Percentiles rank a stretch among this genome's conserved stretches.
Conservation (phyloP, 352 stramenopile genomes). For the Hyaloperonospora arabidopsidis region DNA sequence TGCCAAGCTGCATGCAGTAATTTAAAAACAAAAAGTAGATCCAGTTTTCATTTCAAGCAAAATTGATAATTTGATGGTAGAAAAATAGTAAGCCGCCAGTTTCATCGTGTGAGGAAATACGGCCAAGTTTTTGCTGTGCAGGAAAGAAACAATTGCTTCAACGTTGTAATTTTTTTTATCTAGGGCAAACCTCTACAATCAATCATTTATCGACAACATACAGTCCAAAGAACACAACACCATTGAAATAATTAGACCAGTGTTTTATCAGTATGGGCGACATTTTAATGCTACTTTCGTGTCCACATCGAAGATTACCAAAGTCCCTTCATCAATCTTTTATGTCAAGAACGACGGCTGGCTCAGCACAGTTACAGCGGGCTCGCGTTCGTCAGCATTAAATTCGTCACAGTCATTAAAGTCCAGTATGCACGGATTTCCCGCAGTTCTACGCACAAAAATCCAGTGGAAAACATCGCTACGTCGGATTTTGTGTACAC, state of each 20-base stretch:
- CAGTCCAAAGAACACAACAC: constrained; percentile 77
- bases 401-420: too few species aligned
- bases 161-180: constrained; percentile 79
- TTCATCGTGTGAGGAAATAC: constrained; percentile 78
- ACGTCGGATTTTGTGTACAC: constrained; percentile 46
- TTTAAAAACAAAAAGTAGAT: constrained; percentile 69
- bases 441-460: constrained; percentile 63
- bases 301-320: constrained; percentile 21
- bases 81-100: constrained; percentile 75
- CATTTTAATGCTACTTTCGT: constrained; percentile 17
- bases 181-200: constrained; percentile 73
- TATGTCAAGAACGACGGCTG: constrained; percentile 18
- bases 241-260: constrained; percentile 72
- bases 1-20: constrained; percentile 45
- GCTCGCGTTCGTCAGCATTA: constrained; percentile 22
- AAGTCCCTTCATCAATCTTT: constrained; percentile 20
- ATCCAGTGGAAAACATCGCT: constrained; percentile 58
- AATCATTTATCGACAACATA: constrained; percentile 75
- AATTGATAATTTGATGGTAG: constrained; percentile 82
- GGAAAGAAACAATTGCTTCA: constrained; percentile 73
- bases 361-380: constrained; percentile 8
- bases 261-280: constrained; percentile 64
- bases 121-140: constrained; percentile 75
- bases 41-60: constrained; percentile 66
- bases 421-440: constrained; percentile 21